Percentiles rank a stretch among this genome's conserved stretches.
phyloP scores from a whole-genome alignment of 345 rosid species.

The Salix caprea region DNA sequence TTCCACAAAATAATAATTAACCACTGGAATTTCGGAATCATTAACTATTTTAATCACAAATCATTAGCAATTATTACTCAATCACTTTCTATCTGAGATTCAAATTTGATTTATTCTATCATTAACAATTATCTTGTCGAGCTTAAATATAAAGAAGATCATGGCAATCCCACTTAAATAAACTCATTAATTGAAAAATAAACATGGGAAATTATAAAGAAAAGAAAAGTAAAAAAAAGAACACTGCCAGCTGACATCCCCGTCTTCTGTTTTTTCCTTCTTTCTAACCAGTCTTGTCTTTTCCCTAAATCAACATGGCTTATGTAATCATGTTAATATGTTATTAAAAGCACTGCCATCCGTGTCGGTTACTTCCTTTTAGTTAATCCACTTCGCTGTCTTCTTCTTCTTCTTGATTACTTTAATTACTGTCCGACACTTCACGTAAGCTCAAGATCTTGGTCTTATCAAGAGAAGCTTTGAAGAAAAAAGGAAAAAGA shows the following conservation, averaged over 20 bases:
- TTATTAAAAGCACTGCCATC: background rate
- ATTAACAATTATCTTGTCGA: too few species aligned
- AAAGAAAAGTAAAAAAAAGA: background rate
- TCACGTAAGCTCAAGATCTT: slow-evolving; percentile 4
- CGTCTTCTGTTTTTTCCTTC: background rate
- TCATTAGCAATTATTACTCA: background rate
- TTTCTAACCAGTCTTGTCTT: background rate
- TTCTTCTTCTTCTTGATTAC: background rate
- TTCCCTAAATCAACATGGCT: background rate
- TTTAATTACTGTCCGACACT: background rate
- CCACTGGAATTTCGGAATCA: background rate
- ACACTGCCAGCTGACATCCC: background rate
- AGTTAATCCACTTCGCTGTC: background rate
- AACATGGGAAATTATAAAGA: background rate
- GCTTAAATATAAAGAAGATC: too few species aligned
- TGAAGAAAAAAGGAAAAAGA: background rate
- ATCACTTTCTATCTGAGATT: background rate
- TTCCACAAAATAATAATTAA: background rate
- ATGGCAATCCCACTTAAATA: too few species aligned
- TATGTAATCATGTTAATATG: background rate
- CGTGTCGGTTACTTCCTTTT: slow-evolving; percentile 9
- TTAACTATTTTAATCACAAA: background rate
- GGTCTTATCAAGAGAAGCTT: background rate
- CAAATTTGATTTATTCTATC: background rate
- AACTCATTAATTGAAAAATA: too few species aligned